phyloP scores from a whole-genome alignment of 805 yeast genomes.

The Candida maesae region DNA sequence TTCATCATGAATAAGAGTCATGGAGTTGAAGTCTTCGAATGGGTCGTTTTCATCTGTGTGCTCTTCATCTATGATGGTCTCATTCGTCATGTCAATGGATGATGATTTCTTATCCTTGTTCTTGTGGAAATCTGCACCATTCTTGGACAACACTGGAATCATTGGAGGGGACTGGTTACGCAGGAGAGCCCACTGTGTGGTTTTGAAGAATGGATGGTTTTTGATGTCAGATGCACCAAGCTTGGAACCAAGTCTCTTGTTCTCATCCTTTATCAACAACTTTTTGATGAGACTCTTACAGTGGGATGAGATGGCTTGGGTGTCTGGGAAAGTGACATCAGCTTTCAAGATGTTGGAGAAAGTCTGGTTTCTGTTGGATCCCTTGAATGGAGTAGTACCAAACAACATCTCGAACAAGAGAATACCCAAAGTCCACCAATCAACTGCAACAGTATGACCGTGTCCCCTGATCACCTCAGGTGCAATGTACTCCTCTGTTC shows the following conservation, averaged over 20 bases:
- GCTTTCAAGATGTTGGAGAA: constrained; percentile 82
- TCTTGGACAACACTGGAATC: constrained; percentile 72
- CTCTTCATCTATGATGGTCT: constrained; percentile 22
- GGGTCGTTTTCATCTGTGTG: constrained; percentile 50
- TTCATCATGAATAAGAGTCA: constrained; percentile 77
- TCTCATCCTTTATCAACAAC: constrained; percentile 82
- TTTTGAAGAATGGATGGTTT: constrained; percentile 86
- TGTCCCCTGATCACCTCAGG: constrained; percentile 97
- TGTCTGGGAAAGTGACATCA: constrained; percentile 77
- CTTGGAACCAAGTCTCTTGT: constrained; percentile 82
- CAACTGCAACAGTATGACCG: constrained; percentile 97
- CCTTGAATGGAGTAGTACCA: constrained; percentile 97
- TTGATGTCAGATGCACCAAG: constrained; percentile 96
- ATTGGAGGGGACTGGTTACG: constrained; percentile 94
- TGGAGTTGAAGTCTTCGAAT: constrained; percentile 79
- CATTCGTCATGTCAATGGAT: constrained; percentile 30
- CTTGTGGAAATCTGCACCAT: constrained; percentile 48
- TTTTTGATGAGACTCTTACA: constrained; percentile 82
- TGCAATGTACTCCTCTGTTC: constrained; percentile 98
- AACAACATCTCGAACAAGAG: constrained; percentile 90
- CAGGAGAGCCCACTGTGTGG: constrained; percentile 90
- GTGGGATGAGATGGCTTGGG: constrained; percentile 59
- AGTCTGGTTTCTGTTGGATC: constrained; percentile 81
- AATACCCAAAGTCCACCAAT: constrained; percentile 99
- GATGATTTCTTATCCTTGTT: constrained; percentile 19